Evolutionary conservation across 768 basidiomycete species (phyloP), one percentile per base, ranked within the genome.

Genomic region (Lactarius indigo): DNA sequence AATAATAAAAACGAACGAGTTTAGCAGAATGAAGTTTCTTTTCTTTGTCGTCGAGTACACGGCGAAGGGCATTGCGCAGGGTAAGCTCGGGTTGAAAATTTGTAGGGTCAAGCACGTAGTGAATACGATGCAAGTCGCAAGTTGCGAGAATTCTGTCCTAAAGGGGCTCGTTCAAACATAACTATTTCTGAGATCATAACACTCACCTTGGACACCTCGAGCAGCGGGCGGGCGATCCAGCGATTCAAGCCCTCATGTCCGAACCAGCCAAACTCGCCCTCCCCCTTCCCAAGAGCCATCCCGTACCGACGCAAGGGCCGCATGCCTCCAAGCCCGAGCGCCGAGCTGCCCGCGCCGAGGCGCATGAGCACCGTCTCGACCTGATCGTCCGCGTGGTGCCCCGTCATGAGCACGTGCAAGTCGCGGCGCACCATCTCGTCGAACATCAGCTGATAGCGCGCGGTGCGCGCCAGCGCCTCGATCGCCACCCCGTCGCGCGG

Each of bases 311-410:
- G 82, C 57, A 80, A 78, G 1, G 77, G 78, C 47, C 82, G 80
- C 89, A 94, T 94, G 4, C 88, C 92, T 13, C 83, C 83, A 1
- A 86, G 82, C 0, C 89, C 89, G 18, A 83, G 63, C 52, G 76
- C 73, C 2, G 84, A 80, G 6, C 87, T 87, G 0, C 88, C 86
- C 67, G 76, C 81, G 6, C 84, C 80, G 18, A 89, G 73, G 6
- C 92, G 85, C 81, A 92, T 86, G 60, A 94, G 76, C 35, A 86
- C 81, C 0, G 92, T 94, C 74, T 94, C 92, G 12, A 93, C 82
- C 73, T 94, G 91, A 73, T 94, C 92, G 72, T 94, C 91, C 3
- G 83, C 82, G 72, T 94, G 92, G 70, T 94, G 92, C 0, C 84
- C 92, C 58, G 88, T 81, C 1, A 88, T 88, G 62, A 92, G 73